Base-by-base conservation (phyloP, 164 flowering plant genomes). In the Chloranthus sessilifolius region DNA sequence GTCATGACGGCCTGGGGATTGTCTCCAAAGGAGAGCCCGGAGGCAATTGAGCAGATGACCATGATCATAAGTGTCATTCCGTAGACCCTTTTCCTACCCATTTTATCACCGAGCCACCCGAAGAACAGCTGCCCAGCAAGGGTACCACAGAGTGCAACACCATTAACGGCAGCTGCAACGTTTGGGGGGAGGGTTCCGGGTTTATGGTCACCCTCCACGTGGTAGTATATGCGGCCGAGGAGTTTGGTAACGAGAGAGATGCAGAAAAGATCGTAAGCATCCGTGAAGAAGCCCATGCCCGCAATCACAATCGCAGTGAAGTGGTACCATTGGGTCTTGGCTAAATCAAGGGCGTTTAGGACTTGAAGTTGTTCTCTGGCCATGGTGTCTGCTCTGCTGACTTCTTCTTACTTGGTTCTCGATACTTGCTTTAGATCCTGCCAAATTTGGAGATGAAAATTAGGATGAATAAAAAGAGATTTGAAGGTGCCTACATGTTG, bases 261-360 rank as follows among this genome's bases (percentile, higher is more conserved):
- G 75, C 95, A 83, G 67, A 86, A 86, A 36, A 86, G 82, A 44
- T 86, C 95, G 27, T 86, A 86, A 7, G 95, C 91, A 43, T 86
- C 95, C 0, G 95, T 86, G 81, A 86, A 86, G 67, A 86, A 86
- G 1, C 95, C 95, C 95, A 86, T 86, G 19, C 95, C 95, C 9
- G 95, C 88, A 23, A 86, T 70, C 3, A 86, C 58, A 21, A 86
- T 83, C 8, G 95, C 95, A 0, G 91, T 83, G 77, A 86, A 83
- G 52, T 86, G 95, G 56, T 86, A 86, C 95, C 88, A 83, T 65
- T 86, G 95, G 14, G 91, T 81, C 63, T 81, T 83, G 4, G 95
- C 95, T 2, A 50, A 59, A 54, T 86, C 95, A 0, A 86, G 80
- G 5, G 88, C 88, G 24, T 67, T 68, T 0, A 85, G 74, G 20